Evolutionary conservation across 2,329 filamentous ascomycete species (phyloP).

Genomic region (Alternaria triticina): DNA sequence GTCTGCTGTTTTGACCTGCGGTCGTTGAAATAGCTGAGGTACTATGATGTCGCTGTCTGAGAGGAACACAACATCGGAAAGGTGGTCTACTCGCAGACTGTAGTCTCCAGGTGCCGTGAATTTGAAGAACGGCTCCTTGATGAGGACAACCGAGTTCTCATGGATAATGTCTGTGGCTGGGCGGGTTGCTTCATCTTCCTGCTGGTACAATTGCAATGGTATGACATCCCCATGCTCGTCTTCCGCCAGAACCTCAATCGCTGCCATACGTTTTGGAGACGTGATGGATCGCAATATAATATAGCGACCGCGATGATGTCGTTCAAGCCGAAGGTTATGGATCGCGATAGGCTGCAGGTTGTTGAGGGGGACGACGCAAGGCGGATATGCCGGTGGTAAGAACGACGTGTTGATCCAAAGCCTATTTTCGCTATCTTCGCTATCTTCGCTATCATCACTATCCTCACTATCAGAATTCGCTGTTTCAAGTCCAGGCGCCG

Average conservation of each 20-base stretch:
- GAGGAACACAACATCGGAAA: slow-evolving; percentile 56
- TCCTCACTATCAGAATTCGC: neutral
- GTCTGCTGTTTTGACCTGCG: slow-evolving; percentile 6
- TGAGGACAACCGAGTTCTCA: slow-evolving; percentile 29
- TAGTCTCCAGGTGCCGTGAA: slow-evolving; percentile 48
- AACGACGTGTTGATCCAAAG: slow-evolving; percentile 15
- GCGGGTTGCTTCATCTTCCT: slow-evolving; percentile 35
- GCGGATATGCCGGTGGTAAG: slow-evolving; percentile 26
- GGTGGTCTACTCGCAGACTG: slow-evolving; percentile 60
- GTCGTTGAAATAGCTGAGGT: slow-evolving; percentile 48
- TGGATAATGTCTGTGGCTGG: slow-evolving; percentile 44
- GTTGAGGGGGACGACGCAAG: slow-evolving; percentile 18
- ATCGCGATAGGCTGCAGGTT: slow-evolving; percentile 31
- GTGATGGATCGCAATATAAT: slow-evolving; percentile 44
- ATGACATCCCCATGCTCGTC: slow-evolving; percentile 10
- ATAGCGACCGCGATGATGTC: slow-evolving; percentile 50
- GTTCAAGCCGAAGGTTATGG: slow-evolving; percentile 45
- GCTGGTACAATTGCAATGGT: slow-evolving; percentile 33
- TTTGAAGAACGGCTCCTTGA: slow-evolving; percentile 62
- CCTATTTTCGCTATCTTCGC: neutral
- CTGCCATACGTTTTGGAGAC: slow-evolving; percentile 16
- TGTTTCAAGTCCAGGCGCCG: neutral
- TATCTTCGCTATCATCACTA: too few relatives aligned
- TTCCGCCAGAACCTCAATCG: slow-evolving; percentile 11
- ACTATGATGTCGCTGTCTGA: slow-evolving; percentile 46